Conservation (phyloP, 129 eudicot genomes). For the Centella asiatica region DNA sequence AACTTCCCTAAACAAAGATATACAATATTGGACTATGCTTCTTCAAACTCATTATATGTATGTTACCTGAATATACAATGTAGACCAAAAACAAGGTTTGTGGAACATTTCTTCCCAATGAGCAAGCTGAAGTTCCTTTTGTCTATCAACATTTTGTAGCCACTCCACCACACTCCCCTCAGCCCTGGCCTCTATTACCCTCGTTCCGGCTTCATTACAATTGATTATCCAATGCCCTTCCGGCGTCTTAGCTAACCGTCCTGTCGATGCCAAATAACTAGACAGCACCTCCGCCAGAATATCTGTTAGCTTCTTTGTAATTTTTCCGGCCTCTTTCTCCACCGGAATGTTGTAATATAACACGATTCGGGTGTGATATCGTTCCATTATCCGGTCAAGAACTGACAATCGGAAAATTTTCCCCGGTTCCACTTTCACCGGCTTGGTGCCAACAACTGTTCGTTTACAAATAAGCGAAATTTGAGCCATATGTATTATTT, state of each 20-base stretch:
- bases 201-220: slow-evolving; percentile 44
- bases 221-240: slow-evolving; percentile 42
- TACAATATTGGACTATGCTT: too few species aligned
- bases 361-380: slow-evolving; percentile 20
- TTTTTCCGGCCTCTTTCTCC: slow-evolving; percentile 10
- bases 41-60: too few species aligned
- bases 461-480: slow-evolving; percentile 19
- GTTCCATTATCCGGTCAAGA: slow-evolving; percentile 36
- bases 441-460: slow-evolving; percentile 31
- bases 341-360: slow-evolving; percentile 19
- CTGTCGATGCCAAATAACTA: slow-evolving; percentile 19
- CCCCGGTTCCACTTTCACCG: slow-evolving; percentile 21
- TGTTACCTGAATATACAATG: slow-evolving; percentile 35
- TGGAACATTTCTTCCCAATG: slow-evolving; percentile 38
- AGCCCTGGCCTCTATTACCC: slow-evolving; percentile 33
- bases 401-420: slow-evolving; percentile 25
- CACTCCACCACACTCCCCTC: slow-evolving; percentile 37
- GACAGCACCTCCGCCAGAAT: slow-evolving; percentile 17
- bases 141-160: slow-evolving; percentile 29
- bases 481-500: too few species aligned
- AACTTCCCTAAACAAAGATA: too few species aligned
- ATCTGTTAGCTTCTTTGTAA: slow-evolving; percentile 15
- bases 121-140: slow-evolving; percentile 31
- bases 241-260: slow-evolving; percentile 21
- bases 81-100: slow-evolving; percentile 33